Evolutionary conservation across 176 grass and related monocot genomes (phyloP), one percentile per base, ranked within the genome.

Genomic region (Zizania latifolia): DNA sequence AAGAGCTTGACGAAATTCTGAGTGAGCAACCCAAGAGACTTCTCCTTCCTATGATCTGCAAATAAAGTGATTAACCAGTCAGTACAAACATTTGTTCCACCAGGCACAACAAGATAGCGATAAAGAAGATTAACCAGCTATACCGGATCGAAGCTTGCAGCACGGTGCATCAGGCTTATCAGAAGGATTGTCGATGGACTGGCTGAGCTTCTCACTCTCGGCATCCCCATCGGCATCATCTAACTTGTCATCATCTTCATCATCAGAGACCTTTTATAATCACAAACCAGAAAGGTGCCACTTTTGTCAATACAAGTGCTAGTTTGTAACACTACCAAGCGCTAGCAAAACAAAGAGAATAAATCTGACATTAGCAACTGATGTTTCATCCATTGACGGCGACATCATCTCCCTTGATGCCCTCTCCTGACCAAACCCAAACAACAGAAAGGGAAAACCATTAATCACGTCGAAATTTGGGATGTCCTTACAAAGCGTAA

Each of bases 1-100:
- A 99, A 90, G 33, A 99, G 86, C 75, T 92, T 99, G 10, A 99
- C 92, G 45, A 99, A 99, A 81, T 99, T 94, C 72, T 94, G 91
- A 30, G 95, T 94, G 38, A 99, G 91, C 16, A 87, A 33, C 23
- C 95, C 91, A 3, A 99, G 89, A 0, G 91, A 99, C 64, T 99
- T 99, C 80, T 94, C 95, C 81, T 86, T 93, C 61, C 92, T 89
- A 36, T 90, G 85, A 62, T 89, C 86, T 77, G 61, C 11, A 58
- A 73, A 84, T 71, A 68, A 17, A 59, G 8, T 14, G n/a, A n/a
- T n/a, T n/a, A 77, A 2, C 14, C 4, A 78, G 29, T 63, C 35
- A 24, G 5, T 26, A 44, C 51, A 60, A n/a, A 71, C 15, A 55
- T 29, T 14, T 63, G 34, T 35, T 36, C 26, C 41, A 41, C 27